Evolutionary conservation across 116 monocot genomes (phyloP), one percentile per base, ranked within the genome.

Genomic region (Zostera marina): DNA sequence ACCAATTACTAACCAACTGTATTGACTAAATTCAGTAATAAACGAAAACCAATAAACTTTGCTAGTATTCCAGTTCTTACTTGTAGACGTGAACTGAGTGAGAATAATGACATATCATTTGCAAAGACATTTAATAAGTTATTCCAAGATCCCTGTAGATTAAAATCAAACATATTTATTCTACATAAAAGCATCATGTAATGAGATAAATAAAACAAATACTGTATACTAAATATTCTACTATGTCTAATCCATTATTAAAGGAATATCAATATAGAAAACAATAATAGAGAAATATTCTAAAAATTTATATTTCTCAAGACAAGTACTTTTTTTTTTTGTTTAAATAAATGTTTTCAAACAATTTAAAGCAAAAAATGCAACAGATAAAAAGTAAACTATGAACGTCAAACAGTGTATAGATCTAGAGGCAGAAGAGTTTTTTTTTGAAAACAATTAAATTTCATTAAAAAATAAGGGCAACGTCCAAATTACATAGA

Each of bases 71-170:
- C 9, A 11, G 10, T 22, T 22, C 79, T 52, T 77, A 93, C 92
- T 66, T 93, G 92, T 43, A 84, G 43, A 51, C 76, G 85, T 54
- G 82, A 65, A 70, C 53, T 63, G 39, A 96, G 51, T 25, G 85
- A 64, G 22, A 88, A 78, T 39, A 85, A 74, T 56, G 67, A 53
- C 54, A 71, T 75, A 20, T 88, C 85, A 68, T 82, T 81, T 70
- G 82, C 85, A 73, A 96, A 96, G 43, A 82, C 80, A 80, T 80
- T 88, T 66, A 82, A 77, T 48, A 96, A 73, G 22, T 73, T 76
- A 63, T 49, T 66, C 94, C 94, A 96, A 7, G 89, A 77, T 21
- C 82, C 77, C 92, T 93, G 47, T 49, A 74, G 70, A 19, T 65
- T 12, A 63, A 47, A 46, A 47, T 32, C 32, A 3, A 32, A 32